Evolutionary conservation across 306 rosid genomes (phyloP).

Genomic region (Prunus salicina): DNA sequence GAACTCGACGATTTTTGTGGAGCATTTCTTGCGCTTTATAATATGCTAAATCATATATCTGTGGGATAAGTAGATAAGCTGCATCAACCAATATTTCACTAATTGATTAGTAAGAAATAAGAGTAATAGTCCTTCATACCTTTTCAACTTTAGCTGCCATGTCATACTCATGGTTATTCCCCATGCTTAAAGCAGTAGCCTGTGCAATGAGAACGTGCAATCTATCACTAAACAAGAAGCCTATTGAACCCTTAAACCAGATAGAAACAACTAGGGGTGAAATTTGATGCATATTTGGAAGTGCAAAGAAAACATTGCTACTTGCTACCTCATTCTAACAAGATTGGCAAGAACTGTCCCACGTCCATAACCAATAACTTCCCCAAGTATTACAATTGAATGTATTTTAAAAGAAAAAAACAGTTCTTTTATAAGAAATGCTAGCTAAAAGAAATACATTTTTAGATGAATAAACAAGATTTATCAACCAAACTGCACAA

Average conservation of each 20-base stretch:
- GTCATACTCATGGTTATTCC: constrained; percentile 74
- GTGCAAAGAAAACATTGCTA: neutral
- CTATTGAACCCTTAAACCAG: neutral
- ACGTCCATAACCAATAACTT: neutral
- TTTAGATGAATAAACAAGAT: neutral
- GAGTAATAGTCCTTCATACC: constrained; percentile 30
- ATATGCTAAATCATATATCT: constrained; percentile 91
- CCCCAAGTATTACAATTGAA: neutral
- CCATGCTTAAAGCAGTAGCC: constrained; percentile 89
- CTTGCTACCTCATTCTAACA: neutral
- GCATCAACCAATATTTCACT: neutral
- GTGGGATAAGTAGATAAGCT: constrained; percentile 4
- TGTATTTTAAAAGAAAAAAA: neutral
- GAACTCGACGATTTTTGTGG: constrained; percentile 61
- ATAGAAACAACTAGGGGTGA: neutral
- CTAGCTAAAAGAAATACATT: neutral
- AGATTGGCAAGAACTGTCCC: neutral
- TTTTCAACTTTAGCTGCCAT: constrained; percentile 87
- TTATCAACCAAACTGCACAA: too few species aligned
- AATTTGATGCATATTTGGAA: neutral
- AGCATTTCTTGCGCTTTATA: constrained; percentile 77
- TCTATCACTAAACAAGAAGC: neutral
- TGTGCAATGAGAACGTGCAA: constrained; percentile 30
- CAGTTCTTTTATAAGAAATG: neutral
- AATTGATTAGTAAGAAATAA: neutral